Conservation (phyloP, 805 yeast genomes). For the Wickerhamiella musiphila region DNA sequence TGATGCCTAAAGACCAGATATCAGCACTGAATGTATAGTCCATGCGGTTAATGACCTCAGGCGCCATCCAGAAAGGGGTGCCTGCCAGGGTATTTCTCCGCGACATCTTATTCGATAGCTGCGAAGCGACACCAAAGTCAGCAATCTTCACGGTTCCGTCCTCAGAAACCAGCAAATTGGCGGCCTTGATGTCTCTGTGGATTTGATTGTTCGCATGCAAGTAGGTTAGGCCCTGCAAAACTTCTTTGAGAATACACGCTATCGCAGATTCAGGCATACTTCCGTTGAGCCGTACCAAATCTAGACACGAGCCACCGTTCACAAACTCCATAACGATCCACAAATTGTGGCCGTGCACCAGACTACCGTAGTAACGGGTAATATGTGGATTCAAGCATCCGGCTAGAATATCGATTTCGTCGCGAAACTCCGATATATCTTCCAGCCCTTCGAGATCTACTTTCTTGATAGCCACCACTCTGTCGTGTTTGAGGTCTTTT, state of each 20-base stretch:
- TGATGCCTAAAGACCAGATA: constrained; percentile 67
- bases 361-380: constrained; percentile 54
- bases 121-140: constrained; percentile 92
- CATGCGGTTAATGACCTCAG: constrained; percentile 87
- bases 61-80: constrained; percentile 92
- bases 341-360: constrained; percentile 47
- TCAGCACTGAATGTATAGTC: constrained; percentile 57
- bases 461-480: constrained; percentile 23
- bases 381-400: constrained; percentile 47
- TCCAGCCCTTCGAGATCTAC: constrained; percentile 56
- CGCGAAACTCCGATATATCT: constrained; percentile 54
- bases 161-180: constrained; percentile 58
- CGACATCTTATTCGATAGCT: constrained; percentile 38
- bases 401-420: constrained; percentile 51
- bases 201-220: constrained; percentile 56
- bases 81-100: constrained; percentile 31
- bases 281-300: constrained; percentile 32
- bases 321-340: constrained; percentile 73
- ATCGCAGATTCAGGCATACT: constrained; percentile 41
- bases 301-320: constrained; percentile 64
- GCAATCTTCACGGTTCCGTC: constrained; percentile 72
- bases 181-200: constrained; percentile 89
- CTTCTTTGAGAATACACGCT: constrained; percentile 35
- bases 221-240: constrained; percentile 44
- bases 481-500: constrained; percentile 25